Conservation (phyloP, 345 rosid species). For the Populus tremula region DNA sequence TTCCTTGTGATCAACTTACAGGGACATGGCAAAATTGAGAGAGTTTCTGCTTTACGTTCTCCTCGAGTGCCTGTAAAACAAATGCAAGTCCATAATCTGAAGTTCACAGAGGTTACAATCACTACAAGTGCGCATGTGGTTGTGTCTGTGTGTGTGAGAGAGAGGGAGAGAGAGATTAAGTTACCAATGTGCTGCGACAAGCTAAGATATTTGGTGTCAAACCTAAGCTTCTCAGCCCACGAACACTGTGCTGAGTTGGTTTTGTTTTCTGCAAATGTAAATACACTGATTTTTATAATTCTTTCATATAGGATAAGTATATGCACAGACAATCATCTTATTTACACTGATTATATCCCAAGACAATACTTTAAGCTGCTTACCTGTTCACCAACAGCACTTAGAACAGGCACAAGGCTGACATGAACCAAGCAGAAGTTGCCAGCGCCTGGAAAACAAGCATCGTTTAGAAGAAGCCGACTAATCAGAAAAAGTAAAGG, state of each 20-base stretch:
- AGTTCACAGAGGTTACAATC: not conserved
- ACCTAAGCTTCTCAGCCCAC: slow-evolving; percentile 79
- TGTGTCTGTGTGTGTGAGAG: not conserved
- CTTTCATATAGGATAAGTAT: not conserved
- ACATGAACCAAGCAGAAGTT: slow-evolving; percentile 96
- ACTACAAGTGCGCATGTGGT: not conserved
- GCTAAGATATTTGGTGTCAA: slow-evolving; percentile 87
- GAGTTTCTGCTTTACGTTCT: slow-evolving; percentile 73
- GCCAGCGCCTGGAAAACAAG: slow-evolving; percentile 57
- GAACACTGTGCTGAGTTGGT: slow-evolving; percentile 97
- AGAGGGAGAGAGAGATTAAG: slow-evolving; percentile 8
- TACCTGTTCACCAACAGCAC: slow-evolving; percentile 99
- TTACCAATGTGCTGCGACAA: slow-evolving; percentile 84
- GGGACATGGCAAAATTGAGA: slow-evolving; percentile 89
- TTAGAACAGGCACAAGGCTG: slow-evolving; percentile 94
- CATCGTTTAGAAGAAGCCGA: not conserved
- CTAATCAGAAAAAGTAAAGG: no score
- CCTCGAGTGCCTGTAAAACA: slow-evolving; percentile 72
- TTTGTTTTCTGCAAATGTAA: slow-evolving; percentile 70
- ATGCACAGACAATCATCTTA: not conserved
- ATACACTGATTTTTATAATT: not conserved
- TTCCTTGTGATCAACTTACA: slow-evolving; percentile 36
- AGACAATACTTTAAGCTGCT: not conserved
- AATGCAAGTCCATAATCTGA: slow-evolving; percentile 6
- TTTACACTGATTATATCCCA: not conserved